phyloP scores from a whole-genome alignment of 1,284 basidiomycete species.

The Sphaerobolus stellatus region DNA sequence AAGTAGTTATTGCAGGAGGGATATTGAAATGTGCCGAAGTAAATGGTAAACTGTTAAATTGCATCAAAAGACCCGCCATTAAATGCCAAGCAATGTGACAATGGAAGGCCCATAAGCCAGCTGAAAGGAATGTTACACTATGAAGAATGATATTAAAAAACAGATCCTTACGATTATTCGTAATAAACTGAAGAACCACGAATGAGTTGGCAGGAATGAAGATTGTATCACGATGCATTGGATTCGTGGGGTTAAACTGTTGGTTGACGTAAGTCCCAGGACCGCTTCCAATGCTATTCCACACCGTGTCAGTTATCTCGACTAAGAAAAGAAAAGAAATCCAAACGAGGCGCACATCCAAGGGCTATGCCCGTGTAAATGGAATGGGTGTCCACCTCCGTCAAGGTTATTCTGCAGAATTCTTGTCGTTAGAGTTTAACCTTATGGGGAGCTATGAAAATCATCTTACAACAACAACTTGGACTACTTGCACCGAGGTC shows the following conservation, averaged over 20 bases:
- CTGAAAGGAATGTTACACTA: neutral
- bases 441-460: neutral
- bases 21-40: conserved; percentile 24
- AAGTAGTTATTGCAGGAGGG: conserved; percentile 31
- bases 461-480: conserved; percentile 31
- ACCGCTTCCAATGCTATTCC: conserved; percentile 26
- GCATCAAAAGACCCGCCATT: conserved; percentile 37
- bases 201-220: conserved; percentile 24
- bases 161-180: conserved; percentile 25
- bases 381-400: conserved; percentile 32
- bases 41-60: conserved; percentile 33
- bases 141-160: conserved; percentile 8
- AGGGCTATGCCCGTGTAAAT: conserved; percentile 18
- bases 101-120: conserved; percentile 39
- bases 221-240: conserved; percentile 28
- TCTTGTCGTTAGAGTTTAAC: neutral
- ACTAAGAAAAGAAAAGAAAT: conserved; percentile 12
- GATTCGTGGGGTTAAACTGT: conserved; percentile 21
- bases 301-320: neutral
- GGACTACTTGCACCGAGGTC: conserved; percentile 30
- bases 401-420: conserved; percentile 15
- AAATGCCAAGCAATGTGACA: conserved; percentile 41
- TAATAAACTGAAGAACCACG: conserved; percentile 26
- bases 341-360: neutral
- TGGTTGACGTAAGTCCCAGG: conserved; percentile 25